These are phyloP conservation scores for Cydonia oblonga DNA, from an alignment of 331 rosid genomes.

Conservation along the genomic window DNA sequence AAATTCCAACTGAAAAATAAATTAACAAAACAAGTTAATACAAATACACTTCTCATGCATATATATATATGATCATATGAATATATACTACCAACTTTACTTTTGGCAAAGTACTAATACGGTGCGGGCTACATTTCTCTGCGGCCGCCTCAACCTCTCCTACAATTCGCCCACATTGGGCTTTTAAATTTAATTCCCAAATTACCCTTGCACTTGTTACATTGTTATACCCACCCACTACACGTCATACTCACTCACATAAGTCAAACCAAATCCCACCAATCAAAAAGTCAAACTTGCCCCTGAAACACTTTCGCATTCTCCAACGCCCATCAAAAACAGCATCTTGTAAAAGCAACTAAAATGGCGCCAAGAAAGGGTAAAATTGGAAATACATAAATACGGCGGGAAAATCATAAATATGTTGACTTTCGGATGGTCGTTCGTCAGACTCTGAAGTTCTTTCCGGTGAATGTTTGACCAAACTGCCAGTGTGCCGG, in stretches of 20 bases:
- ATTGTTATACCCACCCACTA: background rate
- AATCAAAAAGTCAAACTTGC: constrained; percentile 1
- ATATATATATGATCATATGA: background rate
- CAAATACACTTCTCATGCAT: background rate
- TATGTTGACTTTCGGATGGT: background rate
- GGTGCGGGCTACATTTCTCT: constrained; percentile 27
- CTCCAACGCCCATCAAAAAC: constrained; percentile 16
- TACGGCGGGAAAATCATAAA: constrained; percentile 6
- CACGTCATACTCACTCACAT: background rate
- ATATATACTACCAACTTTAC: background rate
- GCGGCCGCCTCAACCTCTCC: constrained; percentile 29
- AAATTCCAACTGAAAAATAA: background rate
- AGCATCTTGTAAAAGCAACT: background rate
- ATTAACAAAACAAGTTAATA: background rate
- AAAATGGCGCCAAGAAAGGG: constrained; percentile 11
- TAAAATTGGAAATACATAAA: constrained; percentile 6
- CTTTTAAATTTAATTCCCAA: background rate
- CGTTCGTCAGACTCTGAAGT: constrained; percentile 27
- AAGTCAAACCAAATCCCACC: constrained; percentile 6
- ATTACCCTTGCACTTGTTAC: background rate
- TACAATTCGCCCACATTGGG: background rate
- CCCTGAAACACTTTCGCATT: background rate
- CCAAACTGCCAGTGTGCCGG: constrained; percentile 46
- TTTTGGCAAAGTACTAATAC: background rate
- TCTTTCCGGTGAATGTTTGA: constrained; percentile 44